These are phyloP conservation scores for Euphorbia tirucalli DNA, from an alignment of 345 rosid genomes.

Conservation along the genomic window DNA sequence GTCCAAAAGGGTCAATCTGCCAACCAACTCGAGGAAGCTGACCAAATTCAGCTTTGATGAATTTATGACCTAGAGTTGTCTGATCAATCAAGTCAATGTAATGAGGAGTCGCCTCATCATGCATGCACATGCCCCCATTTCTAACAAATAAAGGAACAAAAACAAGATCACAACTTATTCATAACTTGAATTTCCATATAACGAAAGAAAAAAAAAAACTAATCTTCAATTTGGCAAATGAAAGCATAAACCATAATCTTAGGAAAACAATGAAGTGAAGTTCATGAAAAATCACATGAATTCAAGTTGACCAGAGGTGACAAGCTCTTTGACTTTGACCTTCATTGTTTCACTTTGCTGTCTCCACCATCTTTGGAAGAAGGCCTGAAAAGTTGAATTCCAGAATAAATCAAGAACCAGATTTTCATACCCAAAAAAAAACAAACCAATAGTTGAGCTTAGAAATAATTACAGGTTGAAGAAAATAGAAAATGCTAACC, in stretches of 20 bases:
- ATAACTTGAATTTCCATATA: too few relatives aligned
- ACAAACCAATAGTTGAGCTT: background rate
- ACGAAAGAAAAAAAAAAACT: too few relatives aligned
- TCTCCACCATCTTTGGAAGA: constrained; percentile 96
- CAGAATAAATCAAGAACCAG: background rate
- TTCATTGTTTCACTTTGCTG: constrained; percentile 78
- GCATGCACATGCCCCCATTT: constrained; percentile 96
- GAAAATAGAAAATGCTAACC: constrained; percentile 30
- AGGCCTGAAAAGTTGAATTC: constrained; percentile 51
- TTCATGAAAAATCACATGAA: constrained; percentile 54
- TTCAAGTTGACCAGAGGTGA: constrained; percentile 80
- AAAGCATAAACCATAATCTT: too few relatives aligned
- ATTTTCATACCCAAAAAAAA: too few relatives aligned
- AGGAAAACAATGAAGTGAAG: constrained; percentile 5
- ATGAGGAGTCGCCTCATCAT: constrained; percentile 90
- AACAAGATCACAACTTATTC: too few relatives aligned
- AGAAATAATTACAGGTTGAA: background rate
- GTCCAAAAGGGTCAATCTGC: constrained; percentile 97
- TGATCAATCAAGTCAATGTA: constrained; percentile 93
- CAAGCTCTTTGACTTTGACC: constrained; percentile 73
- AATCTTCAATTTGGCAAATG: too few relatives aligned
- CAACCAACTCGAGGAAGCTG: constrained; percentile 95
- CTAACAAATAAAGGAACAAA: too few relatives aligned
- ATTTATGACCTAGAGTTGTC: constrained; percentile 84
- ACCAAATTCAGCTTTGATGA: constrained; percentile 73